Evolutionary conservation across 352 stramenopile species (phyloP).

Genomic region (Phytopythium delawarense): DNA sequence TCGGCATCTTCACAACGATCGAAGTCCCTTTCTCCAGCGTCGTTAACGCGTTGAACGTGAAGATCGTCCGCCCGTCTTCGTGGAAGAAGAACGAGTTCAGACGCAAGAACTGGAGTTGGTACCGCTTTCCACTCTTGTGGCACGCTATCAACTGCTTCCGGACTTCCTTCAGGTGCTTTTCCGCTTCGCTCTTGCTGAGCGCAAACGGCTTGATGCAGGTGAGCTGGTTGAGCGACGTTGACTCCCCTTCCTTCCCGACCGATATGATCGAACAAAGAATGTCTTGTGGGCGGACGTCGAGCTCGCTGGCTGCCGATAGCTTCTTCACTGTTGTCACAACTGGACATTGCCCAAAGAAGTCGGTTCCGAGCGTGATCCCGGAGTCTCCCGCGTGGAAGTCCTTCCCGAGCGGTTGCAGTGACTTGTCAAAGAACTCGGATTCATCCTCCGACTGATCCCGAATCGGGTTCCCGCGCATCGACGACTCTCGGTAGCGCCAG

Average conservation of each 20-base stretch:
- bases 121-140: slow-evolving; percentile 28
- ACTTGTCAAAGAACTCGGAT: slow-evolving; percentile 29
- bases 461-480: slow-evolving; percentile 22
- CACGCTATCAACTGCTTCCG: slow-evolving; percentile 21
- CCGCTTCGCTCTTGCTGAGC: slow-evolving; percentile 19
- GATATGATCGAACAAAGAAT: slow-evolving; percentile 41
- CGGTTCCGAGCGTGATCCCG: slow-evolving; percentile 34
- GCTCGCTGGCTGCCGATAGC: slow-evolving; percentile 18
- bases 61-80: slow-evolving; percentile 32
- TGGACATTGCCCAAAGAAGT: slow-evolving; percentile 58
- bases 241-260: slow-evolving; percentile 17
- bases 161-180: slow-evolving; percentile 28
- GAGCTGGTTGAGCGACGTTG: slow-evolving; percentile 26
- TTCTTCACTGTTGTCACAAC: slow-evolving; percentile 35
- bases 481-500: slow-evolving; percentile 34
- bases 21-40: slow-evolving; percentile 20
- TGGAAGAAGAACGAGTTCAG: slow-evolving; percentile 56
- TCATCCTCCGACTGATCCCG: slow-evolving; percentile 16
- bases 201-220: slow-evolving; percentile 51
- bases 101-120: slow-evolving; percentile 51
- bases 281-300: slow-evolving; percentile 18
- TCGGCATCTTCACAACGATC: slow-evolving; percentile 44
- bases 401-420: slow-evolving; percentile 22
- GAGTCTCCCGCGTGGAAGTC: slow-evolving; percentile 33
- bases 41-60: slow-evolving; percentile 32